Conservation (phyloP, 345 rosid species). For the Boechera divaricarpa region DNA sequence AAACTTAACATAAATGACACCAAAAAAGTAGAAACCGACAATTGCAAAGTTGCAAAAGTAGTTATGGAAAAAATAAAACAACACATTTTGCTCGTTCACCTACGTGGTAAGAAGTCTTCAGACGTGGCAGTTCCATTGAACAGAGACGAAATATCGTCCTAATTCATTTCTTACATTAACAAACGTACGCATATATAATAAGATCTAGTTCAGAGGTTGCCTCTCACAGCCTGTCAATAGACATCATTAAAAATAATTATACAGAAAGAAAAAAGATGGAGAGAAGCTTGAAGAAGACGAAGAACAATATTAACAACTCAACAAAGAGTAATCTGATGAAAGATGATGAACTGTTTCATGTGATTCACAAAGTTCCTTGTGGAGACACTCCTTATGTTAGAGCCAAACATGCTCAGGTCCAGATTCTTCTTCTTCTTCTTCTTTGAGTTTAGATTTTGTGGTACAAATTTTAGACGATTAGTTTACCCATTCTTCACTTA, state of each 20-base stretch:
- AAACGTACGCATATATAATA: slow-evolving; percentile 35
- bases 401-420: slow-evolving; percentile 93
- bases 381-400: slow-evolving; percentile 88
- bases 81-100: slow-evolving; percentile 27
- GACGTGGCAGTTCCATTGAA: slow-evolving; percentile 32
- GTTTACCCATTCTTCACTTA: not conserved
- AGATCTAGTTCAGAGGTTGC: slow-evolving; percentile 6
- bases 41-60: too few species aligned
- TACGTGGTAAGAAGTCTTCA: slow-evolving; percentile 36
- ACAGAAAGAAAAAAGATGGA: slow-evolving; percentile 31
- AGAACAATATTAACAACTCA: slow-evolving; percentile 14
- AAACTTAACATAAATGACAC: too few species aligned
- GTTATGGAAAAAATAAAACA: too few species aligned
- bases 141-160: slow-evolving; percentile 11
- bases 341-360: slow-evolving; percentile 59
- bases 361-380: slow-evolving; percentile 73
- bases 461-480: too few species aligned
- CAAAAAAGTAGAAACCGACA: too few species aligned
- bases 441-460: not conserved
- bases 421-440: not conserved
- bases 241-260: slow-evolving; percentile 12
- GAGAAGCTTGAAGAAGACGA: slow-evolving; percentile 45
- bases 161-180: slow-evolving; percentile 28
- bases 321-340: slow-evolving; percentile 35
- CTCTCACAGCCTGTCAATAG: slow-evolving; percentile 34